A percentile compares a stretch with the other conserved stretches of the same genome.
Conservation (phyloP, 164 flowering plant species). For the Hamamelis virginiana region DNA sequence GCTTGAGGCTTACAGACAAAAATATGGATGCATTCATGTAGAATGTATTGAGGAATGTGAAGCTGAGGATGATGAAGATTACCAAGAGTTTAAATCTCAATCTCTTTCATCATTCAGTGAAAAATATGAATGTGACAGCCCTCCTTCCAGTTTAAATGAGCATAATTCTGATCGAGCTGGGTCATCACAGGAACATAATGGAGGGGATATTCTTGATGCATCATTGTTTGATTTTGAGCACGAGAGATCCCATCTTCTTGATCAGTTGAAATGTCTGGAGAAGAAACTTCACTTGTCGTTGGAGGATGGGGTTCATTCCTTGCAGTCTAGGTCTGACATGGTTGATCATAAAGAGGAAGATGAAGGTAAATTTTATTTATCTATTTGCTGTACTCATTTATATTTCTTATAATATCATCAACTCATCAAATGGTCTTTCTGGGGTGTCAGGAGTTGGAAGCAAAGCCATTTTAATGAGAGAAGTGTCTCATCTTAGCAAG, state of each 20-base stretch:
- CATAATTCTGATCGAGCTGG: constrained; percentile 7
- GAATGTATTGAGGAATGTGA: constrained; percentile 22
- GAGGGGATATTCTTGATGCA: constrained; percentile 16
- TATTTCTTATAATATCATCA: neutral
- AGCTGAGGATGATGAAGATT: constrained; percentile 16
- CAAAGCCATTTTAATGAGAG: constrained; percentile 6
- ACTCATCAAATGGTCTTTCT: constrained; percentile 1
- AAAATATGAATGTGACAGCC: constrained; percentile 27
- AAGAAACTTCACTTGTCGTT: constrained; percentile 14
- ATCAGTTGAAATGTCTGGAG: constrained; percentile 30
- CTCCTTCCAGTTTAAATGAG: constrained; percentile 12
- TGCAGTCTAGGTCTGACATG: constrained; percentile 9
- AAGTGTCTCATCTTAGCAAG: constrained; percentile 28
- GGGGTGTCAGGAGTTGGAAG: constrained; percentile 24
- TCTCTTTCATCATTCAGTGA: constrained; percentile 30
- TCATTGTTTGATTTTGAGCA: constrained; percentile 28
- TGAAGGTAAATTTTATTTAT: constrained; percentile 20
- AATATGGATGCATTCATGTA: constrained; percentile 19
- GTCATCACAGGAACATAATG: constrained; percentile 18
- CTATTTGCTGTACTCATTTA: neutral
- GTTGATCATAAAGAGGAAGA: constrained; percentile 7
- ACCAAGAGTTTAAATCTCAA: constrained; percentile 23
- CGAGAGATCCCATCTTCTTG: constrained; percentile 32
- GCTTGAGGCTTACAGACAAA: constrained; percentile 42
- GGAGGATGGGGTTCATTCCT: constrained; percentile 17